Evolutionary conservation across 1,139 yeast genomes (phyloP), one percentile per base, ranked within the genome.

Genomic region (Pichia norvegensis): DNA sequence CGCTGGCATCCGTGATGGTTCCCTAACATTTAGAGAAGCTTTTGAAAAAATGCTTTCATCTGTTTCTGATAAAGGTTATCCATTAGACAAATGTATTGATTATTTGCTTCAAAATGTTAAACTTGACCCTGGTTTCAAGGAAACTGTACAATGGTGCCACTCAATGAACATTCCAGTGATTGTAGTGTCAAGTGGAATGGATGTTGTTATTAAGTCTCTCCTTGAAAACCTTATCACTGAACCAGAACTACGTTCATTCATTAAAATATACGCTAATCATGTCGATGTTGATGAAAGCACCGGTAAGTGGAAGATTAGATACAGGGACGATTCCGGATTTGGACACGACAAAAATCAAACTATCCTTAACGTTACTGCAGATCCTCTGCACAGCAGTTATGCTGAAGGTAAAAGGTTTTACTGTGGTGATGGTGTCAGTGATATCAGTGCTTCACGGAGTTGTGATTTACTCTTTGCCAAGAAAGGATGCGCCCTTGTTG

Each of bases 361-460:
- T 13, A 52, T 52, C 22, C 22, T 23, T 25, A 25, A 27, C n/a
- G 37, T 27, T 2, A 16, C 20, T 16, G 13, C 3, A 16, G 4
- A 13, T 19, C 25, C 16, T 4, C 29, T 29, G 16, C 20, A 19
- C 22, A 23, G 36, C 19, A 17, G 11, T 13, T 25, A 29, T 21
- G 36, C 42, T 4, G 14, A 13, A 10, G 48, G 45, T 5, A 27
- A 27, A 13, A n/a, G 38, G 57, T 85, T 90, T 63, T 92, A 92
- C 70, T 85, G 95, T 61, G 98, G 98, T 47, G 98, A 92, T 63
- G 99, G 99, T 50, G 97, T 92, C 27, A 82, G 95, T 46, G 99
- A 92, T 64, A 72, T 92, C 55, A 79, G 88, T 51, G 98, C 98
- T 23, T 97, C 97, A 29, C 81, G 84, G 61, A 97, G 92, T 64